A percentile compares a stretch with the other conserved stretches of the same genome.
phyloP scores from a whole-genome alignment of 768 basidiomycete genomes.

The Suillus clintonianus region DNA sequence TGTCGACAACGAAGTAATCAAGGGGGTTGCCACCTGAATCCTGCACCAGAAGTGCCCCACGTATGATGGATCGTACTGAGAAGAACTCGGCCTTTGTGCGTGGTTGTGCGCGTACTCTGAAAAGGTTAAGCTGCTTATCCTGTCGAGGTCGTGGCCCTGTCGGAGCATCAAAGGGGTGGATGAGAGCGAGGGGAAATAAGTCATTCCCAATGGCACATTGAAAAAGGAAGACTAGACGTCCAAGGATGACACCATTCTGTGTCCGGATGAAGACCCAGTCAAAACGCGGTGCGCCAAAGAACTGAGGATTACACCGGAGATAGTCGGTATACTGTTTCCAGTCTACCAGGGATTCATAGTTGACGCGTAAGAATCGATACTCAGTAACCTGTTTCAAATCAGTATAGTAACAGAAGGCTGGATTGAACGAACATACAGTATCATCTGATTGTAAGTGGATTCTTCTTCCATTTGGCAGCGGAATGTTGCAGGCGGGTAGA shows the following conservation, averaged over 20 bases:
- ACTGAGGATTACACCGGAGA: conserved; percentile 31
- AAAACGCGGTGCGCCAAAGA: conserved; percentile 26
- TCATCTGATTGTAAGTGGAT: conserved; percentile 6
- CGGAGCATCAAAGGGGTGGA: conserved; percentile 21
- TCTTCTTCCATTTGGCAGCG: background rate
- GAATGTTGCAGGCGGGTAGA: background rate
- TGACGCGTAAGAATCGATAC: conserved; percentile 23
- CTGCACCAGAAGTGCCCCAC: conserved; percentile 24
- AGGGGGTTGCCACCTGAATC: conserved; percentile 11
- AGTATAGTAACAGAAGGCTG: background rate
- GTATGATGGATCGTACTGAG: conserved; percentile 28
- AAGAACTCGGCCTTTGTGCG: conserved; percentile 20
- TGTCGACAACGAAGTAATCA: conserved; percentile 30
- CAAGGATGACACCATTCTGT: conserved; percentile 13
- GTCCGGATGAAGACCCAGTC: conserved; percentile 31
- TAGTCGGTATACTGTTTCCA: conserved; percentile 29
- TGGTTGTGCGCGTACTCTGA: conserved; percentile 11
- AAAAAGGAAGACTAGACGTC: conserved; percentile 20
- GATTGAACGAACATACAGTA: background rate
- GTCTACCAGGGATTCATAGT: conserved; percentile 29
- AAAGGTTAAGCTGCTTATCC: conserved; percentile 25
- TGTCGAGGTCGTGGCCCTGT: conserved; percentile 4
- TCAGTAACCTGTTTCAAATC: conserved; percentile 21
- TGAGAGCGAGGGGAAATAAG: conserved; percentile 2
- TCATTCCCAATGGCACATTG: conserved; percentile 9